Evolutionary conservation across 495 filamentous ascomycete genomes (phyloP).

Genomic region (Monascus purpureus): DNA sequence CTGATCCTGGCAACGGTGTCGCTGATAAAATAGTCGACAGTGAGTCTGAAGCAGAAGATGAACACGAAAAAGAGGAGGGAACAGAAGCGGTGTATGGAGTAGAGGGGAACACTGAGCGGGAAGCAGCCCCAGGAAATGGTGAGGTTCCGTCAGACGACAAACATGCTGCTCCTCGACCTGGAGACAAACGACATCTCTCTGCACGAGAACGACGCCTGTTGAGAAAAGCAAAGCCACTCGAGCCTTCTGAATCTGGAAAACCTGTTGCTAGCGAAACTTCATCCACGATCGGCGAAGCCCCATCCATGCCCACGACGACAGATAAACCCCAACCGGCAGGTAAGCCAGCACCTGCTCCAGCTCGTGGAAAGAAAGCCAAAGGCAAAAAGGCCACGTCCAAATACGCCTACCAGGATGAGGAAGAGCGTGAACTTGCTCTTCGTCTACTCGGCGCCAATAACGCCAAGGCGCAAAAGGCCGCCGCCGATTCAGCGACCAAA

Average conservation of each 20-base stretch:
- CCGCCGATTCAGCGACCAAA: constrained; percentile 34
- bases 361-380: constrained; percentile 74
- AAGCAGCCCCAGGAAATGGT: constrained; percentile 11
- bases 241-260: constrained; percentile 5
- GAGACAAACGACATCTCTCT: constrained; percentile 29
- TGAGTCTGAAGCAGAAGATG: constrained; percentile 16
- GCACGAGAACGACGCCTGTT: constrained; percentile 35
- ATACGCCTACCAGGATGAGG: constrained; percentile 90
- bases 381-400: constrained; percentile 78
- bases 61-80: constrained; percentile 8
- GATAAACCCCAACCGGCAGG: constrained; percentile 6
- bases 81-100: neutral
- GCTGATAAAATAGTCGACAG: constrained; percentile 12
- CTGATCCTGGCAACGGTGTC: constrained; percentile 19
- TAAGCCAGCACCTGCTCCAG: constrained; percentile 22
- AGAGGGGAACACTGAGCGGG: constrained; percentile 14
- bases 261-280: constrained; percentile 4
- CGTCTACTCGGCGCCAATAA: constrained; percentile 63
- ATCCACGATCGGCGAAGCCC: constrained; percentile 2
- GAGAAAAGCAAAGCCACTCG: constrained; percentile 28
- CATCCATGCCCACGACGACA: constrained; percentile 3
- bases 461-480: constrained; percentile 34
- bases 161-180: constrained; percentile 8
- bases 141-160: constrained; percentile 17
- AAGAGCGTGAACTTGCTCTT: constrained; percentile 74